Percentiles rank a stretch among this genome's conserved stretches.
phyloP scores from a whole-genome alignment of 768 basidiomycete species.

The Tylopilus intermedius region DNA sequence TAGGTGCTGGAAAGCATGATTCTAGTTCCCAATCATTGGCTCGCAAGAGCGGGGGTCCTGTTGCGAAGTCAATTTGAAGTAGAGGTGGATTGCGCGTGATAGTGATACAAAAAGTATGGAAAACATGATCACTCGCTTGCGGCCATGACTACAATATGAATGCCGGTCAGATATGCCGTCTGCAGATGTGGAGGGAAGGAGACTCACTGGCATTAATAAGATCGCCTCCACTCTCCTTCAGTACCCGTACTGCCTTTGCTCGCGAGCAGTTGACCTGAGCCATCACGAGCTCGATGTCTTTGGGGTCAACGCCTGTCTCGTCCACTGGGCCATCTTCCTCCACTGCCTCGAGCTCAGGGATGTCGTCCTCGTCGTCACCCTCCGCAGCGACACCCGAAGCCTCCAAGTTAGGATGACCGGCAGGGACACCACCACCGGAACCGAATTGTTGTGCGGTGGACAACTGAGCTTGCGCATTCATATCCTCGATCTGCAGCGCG shows the following conservation, averaged over 20 bases:
- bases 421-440: conserved; percentile 40
- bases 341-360: conserved; percentile 77
- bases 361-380: conserved; percentile 69
- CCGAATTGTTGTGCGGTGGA: conserved; percentile 77
- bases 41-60: conserved; percentile 2
- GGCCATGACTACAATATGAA: conserved; percentile 66
- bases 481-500: conserved; percentile 68
- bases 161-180: conserved; percentile 10
- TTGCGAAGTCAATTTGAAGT: conserved; percentile 5
- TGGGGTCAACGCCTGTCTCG: conserved; percentile 85
- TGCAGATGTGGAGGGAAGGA: background rate
- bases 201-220: conserved; percentile 93
- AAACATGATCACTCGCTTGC: conserved; percentile 69
- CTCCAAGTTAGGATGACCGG: conserved; percentile 44
- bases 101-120: conserved; percentile 31
- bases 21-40: conserved; percentile 5
- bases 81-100: conserved; percentile 21
- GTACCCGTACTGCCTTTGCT: conserved; percentile 83
- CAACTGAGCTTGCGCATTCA: conserved; percentile 75
- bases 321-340: conserved; percentile 81
- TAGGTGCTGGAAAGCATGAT: conserved; percentile 49
- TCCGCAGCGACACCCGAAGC: conserved; percentile 44
- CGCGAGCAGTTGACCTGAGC: conserved; percentile 82
- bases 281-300: conserved; percentile 95
- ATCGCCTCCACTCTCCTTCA: conserved; percentile 91